Conservation (phyloP, 1,284 basidiomycete species). For the Irpex lacteus region DNA sequence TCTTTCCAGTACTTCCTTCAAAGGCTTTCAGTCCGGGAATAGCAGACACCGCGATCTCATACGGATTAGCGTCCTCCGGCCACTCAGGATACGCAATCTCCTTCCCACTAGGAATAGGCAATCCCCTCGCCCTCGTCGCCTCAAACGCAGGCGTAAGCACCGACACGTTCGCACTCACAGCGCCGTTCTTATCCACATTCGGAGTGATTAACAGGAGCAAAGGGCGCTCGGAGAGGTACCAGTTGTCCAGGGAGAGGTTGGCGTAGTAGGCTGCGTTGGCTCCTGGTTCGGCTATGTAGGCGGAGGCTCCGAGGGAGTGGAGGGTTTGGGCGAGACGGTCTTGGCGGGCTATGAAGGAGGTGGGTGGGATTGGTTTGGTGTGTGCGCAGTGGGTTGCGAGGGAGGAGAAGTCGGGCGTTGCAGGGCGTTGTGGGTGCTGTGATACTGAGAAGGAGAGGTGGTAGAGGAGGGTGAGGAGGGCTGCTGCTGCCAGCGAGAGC, state of each 20-base stretch:
- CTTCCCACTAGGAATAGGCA: constrained; percentile 47
- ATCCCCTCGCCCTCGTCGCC: constrained; percentile 60
- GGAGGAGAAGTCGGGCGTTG: constrained; percentile 30
- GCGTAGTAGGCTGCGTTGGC: constrained; percentile 69
- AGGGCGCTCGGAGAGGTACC: constrained; percentile 77
- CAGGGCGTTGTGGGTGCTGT: background rate
- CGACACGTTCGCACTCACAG: constrained; percentile 43
- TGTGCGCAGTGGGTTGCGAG: constrained; percentile 50
- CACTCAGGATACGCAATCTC: constrained; percentile 60
- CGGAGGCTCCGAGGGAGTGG: constrained; percentile 46
- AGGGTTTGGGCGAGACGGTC: constrained; percentile 49
- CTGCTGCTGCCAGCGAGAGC: background rate
- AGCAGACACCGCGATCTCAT: constrained; percentile 47
- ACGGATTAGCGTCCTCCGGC: constrained; percentile 75
- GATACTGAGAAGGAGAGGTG: constrained; percentile 4
- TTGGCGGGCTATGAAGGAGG: constrained; percentile 55
- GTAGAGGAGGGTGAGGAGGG: constrained; percentile 8
- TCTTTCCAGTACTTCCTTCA: constrained; percentile 24
- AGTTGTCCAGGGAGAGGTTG: constrained; percentile 61
- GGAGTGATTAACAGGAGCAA: constrained; percentile 68
- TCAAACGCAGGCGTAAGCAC: constrained; percentile 81
- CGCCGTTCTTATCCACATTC: constrained; percentile 21
- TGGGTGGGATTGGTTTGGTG: constrained; percentile 43
- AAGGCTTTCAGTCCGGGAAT: constrained; percentile 30
- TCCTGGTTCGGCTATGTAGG: constrained; percentile 76